Percentiles rank a stretch among this genome's conserved stretches.
These are phyloP conservation scores for Didymella exigua DNA, from an alignment of 2,329 filamentous ascomycete species.

Conservation along the genomic window DNA sequence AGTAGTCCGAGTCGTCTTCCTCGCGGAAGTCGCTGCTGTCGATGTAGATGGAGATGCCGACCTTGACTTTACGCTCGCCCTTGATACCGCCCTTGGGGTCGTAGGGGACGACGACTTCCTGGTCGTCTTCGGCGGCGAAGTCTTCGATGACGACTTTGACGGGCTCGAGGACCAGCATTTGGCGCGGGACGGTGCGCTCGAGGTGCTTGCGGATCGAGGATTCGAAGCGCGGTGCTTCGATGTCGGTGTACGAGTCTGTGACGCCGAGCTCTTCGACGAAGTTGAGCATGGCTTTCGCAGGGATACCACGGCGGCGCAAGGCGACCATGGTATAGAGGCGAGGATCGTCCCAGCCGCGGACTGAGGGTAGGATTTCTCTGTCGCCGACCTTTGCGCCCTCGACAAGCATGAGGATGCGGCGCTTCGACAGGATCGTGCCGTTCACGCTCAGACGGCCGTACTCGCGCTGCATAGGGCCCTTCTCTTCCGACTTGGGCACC, in stretches of 20 bases:
- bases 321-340: slow-evolving; percentile 86
- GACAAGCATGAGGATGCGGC: slow-evolving; percentile 80
- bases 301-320: slow-evolving; percentile 81
- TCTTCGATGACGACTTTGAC: slow-evolving; percentile 83
- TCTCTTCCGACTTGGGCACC: slow-evolving; percentile 62
- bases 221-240: slow-evolving; percentile 83
- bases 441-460: slow-evolving; percentile 76
- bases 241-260: slow-evolving; percentile 78
- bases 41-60: slow-evolving; percentile 83
- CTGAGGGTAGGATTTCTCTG: slow-evolving; percentile 57
- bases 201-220: slow-evolving; percentile 84
- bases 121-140: slow-evolving; percentile 68
- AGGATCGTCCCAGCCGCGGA: slow-evolving; percentile 90
- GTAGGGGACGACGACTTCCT: slow-evolving; percentile 75
- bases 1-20: slow-evolving; percentile 73
- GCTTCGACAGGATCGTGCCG: slow-evolving; percentile 86
- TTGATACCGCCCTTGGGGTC: slow-evolving; percentile 73
- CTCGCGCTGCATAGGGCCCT: slow-evolving; percentile 84
- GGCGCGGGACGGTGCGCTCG: slow-evolving; percentile 82
- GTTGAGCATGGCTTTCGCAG: slow-evolving; percentile 83
- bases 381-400: slow-evolving; percentile 59
- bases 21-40: slow-evolving; percentile 80
- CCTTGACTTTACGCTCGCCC: slow-evolving; percentile 61
- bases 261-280: slow-evolving; percentile 93
- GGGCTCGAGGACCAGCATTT: slow-evolving; percentile 89